Percentiles rank a stretch among this genome's conserved stretches.
These are phyloP conservation scores for Saccharomyces hybrid DNA, from an alignment of 1,139 yeast species.

Conservation along the genomic window DNA sequence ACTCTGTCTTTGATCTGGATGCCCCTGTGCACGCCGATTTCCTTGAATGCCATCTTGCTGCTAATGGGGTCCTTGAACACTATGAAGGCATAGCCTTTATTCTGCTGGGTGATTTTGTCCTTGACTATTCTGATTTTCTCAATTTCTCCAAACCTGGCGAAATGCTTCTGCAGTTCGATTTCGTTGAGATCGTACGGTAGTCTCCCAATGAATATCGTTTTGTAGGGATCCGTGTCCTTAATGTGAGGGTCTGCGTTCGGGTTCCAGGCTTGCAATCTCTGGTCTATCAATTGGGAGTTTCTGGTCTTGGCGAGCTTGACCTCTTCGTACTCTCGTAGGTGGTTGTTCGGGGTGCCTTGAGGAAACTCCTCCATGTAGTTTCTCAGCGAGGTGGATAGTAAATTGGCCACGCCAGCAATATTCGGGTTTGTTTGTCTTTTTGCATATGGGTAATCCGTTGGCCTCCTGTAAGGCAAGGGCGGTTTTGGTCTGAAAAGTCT, in stretches of 20 bases:
- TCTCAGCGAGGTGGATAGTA: conserved; percentile 5
- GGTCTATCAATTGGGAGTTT: conserved; percentile 14
- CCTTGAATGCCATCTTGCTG: conserved; percentile 45
- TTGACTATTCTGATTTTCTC: conserved; percentile 54
- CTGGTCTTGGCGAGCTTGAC: conserved; percentile 31
- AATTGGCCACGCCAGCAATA: conserved; percentile 45
- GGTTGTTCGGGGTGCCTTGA: conserved; percentile 23
- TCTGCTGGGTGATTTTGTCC: conserved; percentile 6
- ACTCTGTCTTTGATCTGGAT: conserved; percentile 45
- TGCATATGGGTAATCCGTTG: conserved; percentile 49
- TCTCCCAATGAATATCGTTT: conserved; percentile 72
- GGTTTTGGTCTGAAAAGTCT: conserved; percentile 63
- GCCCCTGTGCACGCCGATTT: conserved; percentile 36
- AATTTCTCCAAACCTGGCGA: conserved; percentile 61
- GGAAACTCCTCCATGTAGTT: conserved; percentile 16
- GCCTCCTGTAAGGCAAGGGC: conserved; percentile 51
- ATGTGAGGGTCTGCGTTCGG: conserved; percentile 55
- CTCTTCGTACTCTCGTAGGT: conserved; percentile 34
- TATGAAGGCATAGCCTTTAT: conserved; percentile 77
- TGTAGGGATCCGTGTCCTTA: conserved; percentile 61
- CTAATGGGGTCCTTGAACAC: conserved; percentile 43
- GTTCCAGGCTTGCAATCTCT: conserved; percentile 41
- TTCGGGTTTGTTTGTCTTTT: conserved; percentile 41
- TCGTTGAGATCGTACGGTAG: conserved; percentile 62
- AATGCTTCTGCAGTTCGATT: conserved; percentile 56